Base-by-base conservation (phyloP, 306 rosid genomes). In the Lathyrus tuberosus region DNA sequence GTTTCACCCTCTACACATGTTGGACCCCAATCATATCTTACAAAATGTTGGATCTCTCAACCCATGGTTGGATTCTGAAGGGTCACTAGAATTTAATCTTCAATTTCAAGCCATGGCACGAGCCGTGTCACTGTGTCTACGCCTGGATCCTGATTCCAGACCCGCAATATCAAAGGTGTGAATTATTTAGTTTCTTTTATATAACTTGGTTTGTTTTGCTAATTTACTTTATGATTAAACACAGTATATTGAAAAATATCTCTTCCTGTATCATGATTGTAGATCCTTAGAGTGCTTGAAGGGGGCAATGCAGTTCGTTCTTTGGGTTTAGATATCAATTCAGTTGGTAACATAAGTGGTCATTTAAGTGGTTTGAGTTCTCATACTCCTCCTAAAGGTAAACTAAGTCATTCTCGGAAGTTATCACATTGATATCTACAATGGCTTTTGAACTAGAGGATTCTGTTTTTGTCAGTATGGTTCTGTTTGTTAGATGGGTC, bases 281-380 rank as follows among this genome's bases (percentile, higher is more conserved):
- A 94, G 99, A 75, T 94, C 53, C 94, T 94, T n/a, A 81, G 95
- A 75, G 91, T 91, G 63, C 86, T 94, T 22, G 96, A 94, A 83
- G 97, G 97, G 73, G 97, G 88, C 6, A 91, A 86, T 77, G 72
- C 80, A 41, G 73, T 70, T 69, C 86, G 82, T 67, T 85, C 96
- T 20, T 8, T 85, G 46, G 89, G 87, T 24, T 80, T 86, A 71
- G 96, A 94, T 65, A 12, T 80, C 65, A 84, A 73, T 79, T 66
- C 99, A 9, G 80, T 74, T 20, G 97, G 97, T 10, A 85, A 89
- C 72, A 82, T 78, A 73, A 94, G 97, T 70, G 97, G 87, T 3
- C 99, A 79, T 76, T 78, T 91, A 84, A 76, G 80, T 17, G 97
- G 91, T 43, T 63, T 84, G 60, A 75, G 75, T 38, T 79, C 88